Percentiles rank a stretch among this genome's conserved stretches.
phyloP scores from a whole-genome alignment of 2,329 filamentous ascomycete species.

The Didymella arachidicola region DNA sequence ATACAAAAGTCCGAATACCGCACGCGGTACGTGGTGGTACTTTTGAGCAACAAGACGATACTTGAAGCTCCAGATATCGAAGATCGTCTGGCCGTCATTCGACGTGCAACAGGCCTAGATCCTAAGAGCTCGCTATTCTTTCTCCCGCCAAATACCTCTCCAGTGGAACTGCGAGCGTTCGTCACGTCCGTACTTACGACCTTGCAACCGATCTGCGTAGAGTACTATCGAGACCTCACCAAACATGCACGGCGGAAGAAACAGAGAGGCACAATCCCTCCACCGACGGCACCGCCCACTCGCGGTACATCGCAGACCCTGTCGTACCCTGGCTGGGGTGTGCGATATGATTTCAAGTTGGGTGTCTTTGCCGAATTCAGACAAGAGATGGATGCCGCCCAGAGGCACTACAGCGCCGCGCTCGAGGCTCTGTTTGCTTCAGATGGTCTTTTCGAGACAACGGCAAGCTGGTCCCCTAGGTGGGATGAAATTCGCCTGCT shows the following conservation, averaged over 20 bases:
- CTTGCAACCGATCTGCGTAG: slow-evolving; percentile 76
- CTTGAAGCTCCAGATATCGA: slow-evolving; percentile 68
- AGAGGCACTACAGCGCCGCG: slow-evolving; percentile 84
- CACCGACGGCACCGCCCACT: slow-evolving; percentile 82
- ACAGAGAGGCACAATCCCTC: slow-evolving; percentile 77
- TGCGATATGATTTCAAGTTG: slow-evolving; percentile 93
- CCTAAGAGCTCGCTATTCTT: slow-evolving; percentile 83
- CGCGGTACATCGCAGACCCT: slow-evolving; percentile 84
- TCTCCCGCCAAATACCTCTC: slow-evolving; percentile 75
- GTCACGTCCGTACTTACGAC: slow-evolving; percentile 75
- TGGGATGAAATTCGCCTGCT: slow-evolving; percentile 94
- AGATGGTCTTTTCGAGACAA: slow-evolving; percentile 82
- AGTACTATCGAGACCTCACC: slow-evolving; percentile 94
- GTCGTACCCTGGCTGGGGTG: slow-evolving; percentile 87
- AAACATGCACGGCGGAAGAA: slow-evolving; percentile 91
- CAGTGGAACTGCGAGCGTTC: slow-evolving; percentile 75
- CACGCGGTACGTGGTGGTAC: slow-evolving; percentile 76
- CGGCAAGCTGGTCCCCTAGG: slow-evolving; percentile 86
- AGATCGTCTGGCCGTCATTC: slow-evolving; percentile 79
- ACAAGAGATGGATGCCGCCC: slow-evolving; percentile 87
- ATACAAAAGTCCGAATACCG: slow-evolving; percentile 77
- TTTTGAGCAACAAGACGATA: slow-evolving; percentile 75
- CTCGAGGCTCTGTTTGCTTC: slow-evolving; percentile 83
- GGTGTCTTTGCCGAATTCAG: slow-evolving; percentile 91
- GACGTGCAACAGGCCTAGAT: slow-evolving; percentile 80